A percentile compares a stretch with the other conserved stretches of the same genome.
These are phyloP conservation scores for Colletotrichum orbiculare DNA, from an alignment of 2,329 filamentous ascomycete species.

Conservation along the genomic window DNA sequence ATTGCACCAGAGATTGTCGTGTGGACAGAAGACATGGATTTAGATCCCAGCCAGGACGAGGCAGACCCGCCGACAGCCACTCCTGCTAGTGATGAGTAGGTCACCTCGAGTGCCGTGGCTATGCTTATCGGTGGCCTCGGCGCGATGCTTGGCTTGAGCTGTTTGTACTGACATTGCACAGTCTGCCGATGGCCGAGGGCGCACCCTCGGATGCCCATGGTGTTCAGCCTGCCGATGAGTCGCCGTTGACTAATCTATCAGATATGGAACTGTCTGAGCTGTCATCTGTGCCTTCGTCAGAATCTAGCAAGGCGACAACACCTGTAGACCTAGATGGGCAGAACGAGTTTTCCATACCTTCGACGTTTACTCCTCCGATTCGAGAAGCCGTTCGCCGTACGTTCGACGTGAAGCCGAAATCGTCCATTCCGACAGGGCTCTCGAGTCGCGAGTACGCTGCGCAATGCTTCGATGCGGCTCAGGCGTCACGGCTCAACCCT, in stretches of 20 bases:
- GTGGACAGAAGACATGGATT: slow-evolving; percentile 55
- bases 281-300: slow-evolving; percentile 63
- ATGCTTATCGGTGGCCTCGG: neutral
- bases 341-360: slow-evolving; percentile 26
- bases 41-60: slow-evolving; percentile 38
- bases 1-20: slow-evolving; percentile 57
- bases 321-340: slow-evolving; percentile 58
- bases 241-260: slow-evolving; percentile 63
- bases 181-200: slow-evolving; percentile 21
- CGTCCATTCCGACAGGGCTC: slow-evolving; percentile 84
- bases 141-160: neutral
- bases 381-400: slow-evolving; percentile 46
- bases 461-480: slow-evolving; percentile 90
- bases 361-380: slow-evolving; percentile 31
- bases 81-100: slow-evolving; percentile 31
- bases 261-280: slow-evolving; percentile 67
- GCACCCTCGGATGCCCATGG: slow-evolving; percentile 13
- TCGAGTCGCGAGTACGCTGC: slow-evolving; percentile 83
- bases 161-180: slow-evolving; percentile 12
- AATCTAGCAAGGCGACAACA: slow-evolving; percentile 73
- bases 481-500: slow-evolving; percentile 88
- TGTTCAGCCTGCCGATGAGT: slow-evolving; percentile 45
- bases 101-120: neutral
- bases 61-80: slow-evolving; percentile 30
- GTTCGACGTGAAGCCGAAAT: slow-evolving; percentile 76